A percentile compares a stretch with the other conserved stretches of the same genome.
phyloP scores from a whole-genome alignment of 1,139 yeast species.

The Yamadazyma trypodendri region DNA sequence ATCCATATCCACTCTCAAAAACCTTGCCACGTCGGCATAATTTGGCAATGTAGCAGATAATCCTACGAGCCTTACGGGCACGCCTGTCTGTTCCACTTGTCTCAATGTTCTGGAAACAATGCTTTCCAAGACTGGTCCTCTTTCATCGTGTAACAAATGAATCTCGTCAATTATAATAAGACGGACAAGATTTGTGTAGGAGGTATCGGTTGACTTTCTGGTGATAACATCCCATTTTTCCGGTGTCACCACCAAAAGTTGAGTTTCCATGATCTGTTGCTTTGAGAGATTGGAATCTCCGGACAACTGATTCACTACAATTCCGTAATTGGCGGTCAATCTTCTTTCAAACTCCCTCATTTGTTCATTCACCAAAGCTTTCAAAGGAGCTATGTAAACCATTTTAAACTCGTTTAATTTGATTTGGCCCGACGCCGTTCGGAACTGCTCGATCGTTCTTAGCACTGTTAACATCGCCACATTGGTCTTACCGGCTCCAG shows the following conservation, averaged over 20 bases:
- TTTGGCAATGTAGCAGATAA: slow-evolving; percentile 94
- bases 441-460: slow-evolving; percentile 65
- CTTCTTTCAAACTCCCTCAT: slow-evolving; percentile 82
- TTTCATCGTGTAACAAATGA: slow-evolving; percentile 87
- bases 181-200: slow-evolving; percentile 62
- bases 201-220: slow-evolving; percentile 64
- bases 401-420: slow-evolving; percentile 62
- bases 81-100: slow-evolving; percentile 39
- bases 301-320: slow-evolving; percentile 82
- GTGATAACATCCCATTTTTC: slow-evolving; percentile 99
- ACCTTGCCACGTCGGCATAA: slow-evolving; percentile 81
- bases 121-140: slow-evolving; percentile 93
- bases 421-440: slow-evolving; percentile 50
- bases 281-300: slow-evolving; percentile 96
- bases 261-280: slow-evolving; percentile 80
- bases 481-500: slow-evolving; percentile 99
- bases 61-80: slow-evolving; percentile 70
- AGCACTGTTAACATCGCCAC: slow-evolving; percentile 86
- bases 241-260: slow-evolving; percentile 93
- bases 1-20: slow-evolving; percentile 63
- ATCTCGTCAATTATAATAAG: slow-evolving; percentile 90
- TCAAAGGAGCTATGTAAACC: slow-evolving; percentile 92
- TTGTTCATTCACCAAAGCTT: slow-evolving; percentile 94
- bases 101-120: slow-evolving; percentile 76
- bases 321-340: slow-evolving; percentile 58